Percentiles rank a stretch among this genome's conserved stretches.
Evolutionary conservation across 805 yeast species (phyloP).

Genomic region (Yamadazyma paraphyllophila): DNA sequence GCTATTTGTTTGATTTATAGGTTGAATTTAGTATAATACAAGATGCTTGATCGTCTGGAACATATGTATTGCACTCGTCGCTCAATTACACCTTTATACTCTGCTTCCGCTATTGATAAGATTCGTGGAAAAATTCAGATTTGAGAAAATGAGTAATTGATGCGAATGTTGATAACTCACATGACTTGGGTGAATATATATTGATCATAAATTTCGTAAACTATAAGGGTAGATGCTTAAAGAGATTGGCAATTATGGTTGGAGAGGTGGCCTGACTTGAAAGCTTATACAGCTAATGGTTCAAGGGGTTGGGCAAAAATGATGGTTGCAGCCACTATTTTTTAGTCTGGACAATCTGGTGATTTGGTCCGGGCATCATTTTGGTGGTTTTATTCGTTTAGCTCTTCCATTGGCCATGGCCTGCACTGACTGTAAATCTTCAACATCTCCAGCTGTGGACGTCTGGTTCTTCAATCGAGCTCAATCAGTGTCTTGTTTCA

Average conservation of each 20-base stretch:
- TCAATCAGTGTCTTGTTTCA: not conserved
- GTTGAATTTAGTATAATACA: slow-evolving; percentile 16
- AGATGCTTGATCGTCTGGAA: slow-evolving; percentile 18
- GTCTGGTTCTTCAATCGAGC: not conserved
- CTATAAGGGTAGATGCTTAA: not conserved
- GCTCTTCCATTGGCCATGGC: too few relatives aligned
- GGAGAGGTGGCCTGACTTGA: too few relatives aligned
- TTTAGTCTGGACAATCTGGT: not conserved
- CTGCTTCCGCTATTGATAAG: not conserved
- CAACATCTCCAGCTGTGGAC: too few relatives aligned
- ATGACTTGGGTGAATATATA: slow-evolving; percentile 4
- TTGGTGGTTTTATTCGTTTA: too few relatives aligned
- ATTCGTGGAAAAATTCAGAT: not conserved
- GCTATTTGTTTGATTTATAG: too few relatives aligned
- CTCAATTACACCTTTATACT: not conserved
- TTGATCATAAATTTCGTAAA: slow-evolving; percentile 3
- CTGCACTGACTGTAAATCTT: too few relatives aligned
- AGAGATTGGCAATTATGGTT: too few relatives aligned
- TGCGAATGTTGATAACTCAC: slow-evolving; percentile 4
- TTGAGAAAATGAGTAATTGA: slow-evolving; percentile 4
- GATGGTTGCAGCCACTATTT: not conserved
- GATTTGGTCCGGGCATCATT: too few relatives aligned
- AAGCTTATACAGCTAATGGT: too few relatives aligned
- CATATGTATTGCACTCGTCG: slow-evolving; percentile 7
- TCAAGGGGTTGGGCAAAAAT: too few relatives aligned